Base-by-base conservation (phyloP, 1,284 basidiomycete genomes). In the Coniophora puteana region DNA sequence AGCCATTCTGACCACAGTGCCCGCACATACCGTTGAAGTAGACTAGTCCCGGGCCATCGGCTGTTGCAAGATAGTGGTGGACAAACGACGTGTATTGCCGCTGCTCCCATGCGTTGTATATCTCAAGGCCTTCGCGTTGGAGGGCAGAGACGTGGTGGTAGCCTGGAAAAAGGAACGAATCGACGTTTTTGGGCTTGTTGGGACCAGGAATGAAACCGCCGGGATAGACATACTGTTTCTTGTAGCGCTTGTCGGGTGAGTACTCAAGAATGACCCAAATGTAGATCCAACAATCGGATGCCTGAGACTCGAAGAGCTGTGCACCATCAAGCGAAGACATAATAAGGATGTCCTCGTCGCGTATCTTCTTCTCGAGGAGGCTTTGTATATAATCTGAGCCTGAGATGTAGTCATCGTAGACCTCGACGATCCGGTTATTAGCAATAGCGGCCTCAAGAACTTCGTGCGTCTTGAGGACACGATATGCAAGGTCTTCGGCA, bases 301-400 rank as follows among this genome's bases (percentile, higher is more conserved):
- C 30, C 13, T 44, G 38, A 37, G 16, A 18, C 29, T 65, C 46
- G 20, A 63, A 67, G 1, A 68, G 53, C 45, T 66, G 65, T 1
- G 57, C 55, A 13, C 63, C 61, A 48, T 68, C 61, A 11, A 62
- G 27, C 0, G 57, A 63, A 13, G 58, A 40, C 44, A 54, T 47
- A 1, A 67, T 30, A 12, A 56, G 23, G 8, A 54, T 52, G 38
- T 67, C 57, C 20, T 55, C 43, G 3, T 46, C 40, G 1, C 35
- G 10, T 18, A 44, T 40, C 10, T 44, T 25, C 0, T 21, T 21
- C 3, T 36, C 34, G 2, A 35, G 10, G 10, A 46, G 20, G 0
- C 41, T 38, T 1, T 41, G 29, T 0, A 48, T 25, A 8, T 38
- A 39, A 4, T 51, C 37, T 28, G 38, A 46, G 0, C 41, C 49